Base-by-base conservation (phyloP, 176 grass and related monocot species). In the Aegilops speltoides region DNA sequence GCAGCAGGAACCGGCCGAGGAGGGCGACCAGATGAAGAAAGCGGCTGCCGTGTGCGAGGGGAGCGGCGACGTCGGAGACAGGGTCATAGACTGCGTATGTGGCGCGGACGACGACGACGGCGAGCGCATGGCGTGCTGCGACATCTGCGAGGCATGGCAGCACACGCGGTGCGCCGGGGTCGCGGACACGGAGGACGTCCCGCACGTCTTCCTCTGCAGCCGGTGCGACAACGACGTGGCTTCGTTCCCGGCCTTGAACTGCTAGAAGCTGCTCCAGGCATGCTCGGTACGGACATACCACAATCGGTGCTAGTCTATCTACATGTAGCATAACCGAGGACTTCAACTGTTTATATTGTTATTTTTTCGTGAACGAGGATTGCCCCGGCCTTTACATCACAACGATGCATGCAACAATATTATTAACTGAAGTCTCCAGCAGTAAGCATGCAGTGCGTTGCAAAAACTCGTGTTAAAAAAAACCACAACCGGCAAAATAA, bases 91-190 rank as follows among this genome's bases (percentile, higher is more conserved):
- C 71, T 96, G 92, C 54, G 33, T 33, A 2, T 95, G 93, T 81
- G 91, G 93, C n/a, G 90, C 90, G 70, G 84, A 84, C 20, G 91
- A 98, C 15, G 93, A 98, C 57, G 93, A 96, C 52, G 93, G 92
- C 32, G 96, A 96, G 85, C 87, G 96, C 64, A 68, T 94, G 92
- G 86, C 91, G 50, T 92, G 89, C 86, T 98, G 96, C 31, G 91
- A 96, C 78, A 92, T 94, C 67, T 98, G 92, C 56, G 97, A 94
- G 87, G 82, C 84, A 54, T 98, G 90, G 97, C 88, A 98, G 72
- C 97, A 96, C 76, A 96, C 92, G 10, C 68, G 94, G 33, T 94
- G 94, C 61, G 82, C 77, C 0, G 85, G 92, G 77, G 79, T 96
- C 70, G 76, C 83, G 11, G 91, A 96, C 50, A 12, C 81, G 10